Base-by-base conservation (phyloP, 148 eudicot genomes). In the Diospyros lotus region DNA sequence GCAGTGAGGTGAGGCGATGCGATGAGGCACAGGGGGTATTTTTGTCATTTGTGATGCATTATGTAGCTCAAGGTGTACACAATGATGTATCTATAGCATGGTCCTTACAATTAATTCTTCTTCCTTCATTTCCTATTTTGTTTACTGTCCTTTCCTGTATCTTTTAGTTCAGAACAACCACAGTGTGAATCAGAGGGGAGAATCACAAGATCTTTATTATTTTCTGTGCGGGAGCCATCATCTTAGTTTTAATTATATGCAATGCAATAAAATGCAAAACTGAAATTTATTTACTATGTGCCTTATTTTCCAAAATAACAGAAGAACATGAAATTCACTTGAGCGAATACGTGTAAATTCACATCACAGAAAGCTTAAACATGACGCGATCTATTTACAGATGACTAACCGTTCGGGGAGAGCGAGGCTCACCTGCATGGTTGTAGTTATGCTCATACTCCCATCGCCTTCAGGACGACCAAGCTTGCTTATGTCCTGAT, bases 401-500 rank as follows among this genome's bases (percentile, higher is more conserved):
- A 17, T 5, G 12, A 44, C 46, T 11, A 46, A 15, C 28, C 6
- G 11, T 14, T 2, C 3, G 42, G 75, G 72, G 40, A 60, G 58
- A 43, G 11, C 61, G 52, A 6, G 10, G 13, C 81, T 83, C 78
- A 95, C 99, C 15, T 82, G 77, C 97, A 92, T 90, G 28, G 93
- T 86, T 4, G 96, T 86, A 28, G 92, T 89, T 74, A 78, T 71
- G 71, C 80, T 71, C 90, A 91, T 86, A 40, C 72, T 62, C 38
- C 89, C 90, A 79, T 81, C 80, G 10, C 69, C 81, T 5, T 81
- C 93, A 0, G 88, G 81, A 14, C 94, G 96, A 58, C 96, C 90
- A 56, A 92, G 79, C 81, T 83, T 84, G 75, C 99, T 95, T 41
- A 66, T 72, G 60, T 92, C 93, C 86, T 88, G 87, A 69, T 95